A percentile compares a stretch with the other conserved stretches of the same genome.
Evolutionary conservation across 2,329 filamentous ascomycete species (phyloP).

Genomic region (Penicillium sp.): DNA sequence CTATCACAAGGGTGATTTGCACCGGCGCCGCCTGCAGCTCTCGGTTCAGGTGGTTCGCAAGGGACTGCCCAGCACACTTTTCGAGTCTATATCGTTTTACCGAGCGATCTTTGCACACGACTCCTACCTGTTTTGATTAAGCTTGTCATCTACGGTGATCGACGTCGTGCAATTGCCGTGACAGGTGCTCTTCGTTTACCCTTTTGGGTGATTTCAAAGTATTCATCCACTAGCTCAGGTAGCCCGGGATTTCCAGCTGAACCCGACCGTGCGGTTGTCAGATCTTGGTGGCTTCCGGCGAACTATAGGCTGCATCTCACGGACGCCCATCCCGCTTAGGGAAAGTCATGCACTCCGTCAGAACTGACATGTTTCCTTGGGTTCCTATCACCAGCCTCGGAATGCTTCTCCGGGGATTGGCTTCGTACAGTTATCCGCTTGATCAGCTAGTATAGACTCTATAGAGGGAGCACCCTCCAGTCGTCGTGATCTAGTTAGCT

Average conservation of each 20-base stretch:
- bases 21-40: constrained; percentile 13
- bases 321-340: neutral
- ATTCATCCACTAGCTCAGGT: neutral
- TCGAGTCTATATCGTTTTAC: constrained; percentile 7
- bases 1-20: constrained; percentile 21
- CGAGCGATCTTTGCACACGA: constrained; percentile 1
- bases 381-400: constrained; percentile 1
- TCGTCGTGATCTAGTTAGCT: too few species aligned
- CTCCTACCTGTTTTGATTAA: neutral
- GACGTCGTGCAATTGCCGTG: neutral
- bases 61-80: constrained; percentile 10
- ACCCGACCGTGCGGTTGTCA: neutral
- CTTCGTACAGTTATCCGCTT: neutral
- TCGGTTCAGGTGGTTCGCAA: constrained; percentile 2
- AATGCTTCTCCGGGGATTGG: neutral
- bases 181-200: neutral
- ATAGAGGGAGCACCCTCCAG: too few species aligned
- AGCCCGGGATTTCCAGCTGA: neutral
- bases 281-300: neutral
- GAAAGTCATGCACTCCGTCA: neutral
- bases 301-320: neutral
- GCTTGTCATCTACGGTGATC: neutral
- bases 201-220: neutral
- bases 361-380: constrained; percentile 5
- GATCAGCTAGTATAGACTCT: neutral